Base-by-base conservation (phyloP, 805 yeast species). In the Sugiyamaella mastotermitis region DNA sequence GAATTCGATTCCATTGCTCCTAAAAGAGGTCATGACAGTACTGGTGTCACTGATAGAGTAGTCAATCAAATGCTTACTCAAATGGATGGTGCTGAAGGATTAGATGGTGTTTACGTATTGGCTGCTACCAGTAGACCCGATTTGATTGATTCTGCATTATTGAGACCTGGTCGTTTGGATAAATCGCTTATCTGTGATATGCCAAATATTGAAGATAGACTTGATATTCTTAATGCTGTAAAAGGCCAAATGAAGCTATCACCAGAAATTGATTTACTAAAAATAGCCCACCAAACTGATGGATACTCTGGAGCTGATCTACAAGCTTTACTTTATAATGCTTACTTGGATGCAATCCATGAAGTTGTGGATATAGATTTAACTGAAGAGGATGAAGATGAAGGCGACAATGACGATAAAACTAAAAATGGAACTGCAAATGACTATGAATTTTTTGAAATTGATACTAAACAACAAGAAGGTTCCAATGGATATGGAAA, bases 41-140 rank as follows among this genome's bases (percentile, higher is more conserved):
- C 97, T 0, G 97, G 97, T 40, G 97, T 92, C 3, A 92, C 97
- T 2, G 98, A 92, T 58, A 72, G 98, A 51, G 96, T 92, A 28
- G 98, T 92, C 18, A 92, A 92, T 61, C 98, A 92, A 57, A 75
- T 92, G 76, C 72, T 92, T 52, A 92, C 98, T 0, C 97, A 92
- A 57, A 88, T 92, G 95, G 98, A 92, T 60, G 98, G 98, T 64
- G 97, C 97, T 1, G 97, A 92, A 59, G 97, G 97, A 0, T 66
- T 88, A 20, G 97, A 88, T 52, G 97, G 97, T 3, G 97, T 92
- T 2, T 90, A 92, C 56, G 95, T 92, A 0, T 67, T 92, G 18
- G 97, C 97, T 0, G 98, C 97, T 1, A 92, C 97, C 0, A 80
- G 92, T 51, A 71, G 98, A 51, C 98, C 98, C 0, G 98, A 92